Base-by-base conservation (phyloP, 2,329 filamentous ascomycete species). In the Fusarium oligoseptatum region DNA sequence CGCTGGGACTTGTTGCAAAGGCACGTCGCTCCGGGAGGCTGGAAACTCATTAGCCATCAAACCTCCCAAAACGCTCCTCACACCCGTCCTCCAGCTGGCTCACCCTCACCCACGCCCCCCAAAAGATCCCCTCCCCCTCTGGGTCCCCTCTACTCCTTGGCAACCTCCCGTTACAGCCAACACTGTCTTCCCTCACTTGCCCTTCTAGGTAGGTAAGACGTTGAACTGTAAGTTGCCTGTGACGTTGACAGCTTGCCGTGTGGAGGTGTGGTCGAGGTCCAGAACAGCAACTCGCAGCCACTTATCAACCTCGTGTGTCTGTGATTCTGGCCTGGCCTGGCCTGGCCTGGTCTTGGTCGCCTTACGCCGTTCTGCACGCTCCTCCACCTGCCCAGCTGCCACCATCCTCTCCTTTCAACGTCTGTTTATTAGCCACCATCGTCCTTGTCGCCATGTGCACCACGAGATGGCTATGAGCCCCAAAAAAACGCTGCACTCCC, bases 1-100 rank as follows among this genome's bases (percentile, higher is more conserved):
- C 72, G 68, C 72, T 74, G 71, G 68, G 60, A 32, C 45, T 63
- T 72, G 61, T 65, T 72, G 66, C 72, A 73, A 57, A 67, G 69
- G 72, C 63, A 66, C 48, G 66, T 75, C 66, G 22, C 22, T 71
- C 70, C 73, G 61, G 60, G 72, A 71, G 69, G 73, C 56, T 74
- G 72, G 72, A 72, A 72, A 74, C 41, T 66, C 68, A 62, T 60
- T 52, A 48, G 57, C 52, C 62, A 58, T 64, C 50, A 58, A 50
- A 15, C 56, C 58, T 55, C 67, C 50, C 39, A 68, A 62, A 50
- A 68, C 56, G 27, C 58, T 74, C 73, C 58, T 57, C 69, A 70
- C 66, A 36, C 70, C 70, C 39, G 37, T 48, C 43, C 60, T 34
- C 52, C 57, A 29, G 27, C n/a, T 20, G 27, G 22, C 14, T 20